Base-by-base conservation (phyloP, 2,329 filamentous ascomycete genomes). In the Penicillium nordicum region DNA sequence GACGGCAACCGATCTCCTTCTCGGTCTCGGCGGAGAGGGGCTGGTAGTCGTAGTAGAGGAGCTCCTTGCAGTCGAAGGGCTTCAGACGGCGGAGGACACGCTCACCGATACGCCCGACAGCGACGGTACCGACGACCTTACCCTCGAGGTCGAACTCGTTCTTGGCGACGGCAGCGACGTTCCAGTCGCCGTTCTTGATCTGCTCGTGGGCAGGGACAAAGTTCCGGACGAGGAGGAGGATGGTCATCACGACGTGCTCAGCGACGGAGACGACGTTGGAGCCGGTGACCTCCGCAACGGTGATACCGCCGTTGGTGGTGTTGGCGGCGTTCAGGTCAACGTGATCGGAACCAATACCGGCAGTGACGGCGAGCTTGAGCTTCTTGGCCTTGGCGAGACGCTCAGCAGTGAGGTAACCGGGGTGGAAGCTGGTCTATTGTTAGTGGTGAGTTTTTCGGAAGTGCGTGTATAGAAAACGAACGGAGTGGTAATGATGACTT, bases 1-100 rank as follows among this genome's bases (percentile, higher is more conserved):
- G 87, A 71, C 91, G 85, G 85, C 88, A 92, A 76, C 93, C 93
- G 79, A 97, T 97, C 83, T 97, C 93, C 79, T 89, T 86, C 86
- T 97, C 92, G 69, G 86, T 82, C 82, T 96, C 92, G 59, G 90
- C 72, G 59, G 80, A 83, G 64, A 99, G 84, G 50, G 93, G 92
- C 84, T 99, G 94, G 88, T 99, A 99, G 82, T 99, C 94, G 76
- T 90, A 97, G 89, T 99, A 99, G 63, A 97, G 86, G 49, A 99
- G 86, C 84, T 97, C 93, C 88, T 96, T 96, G 90, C 94, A 99
- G 83, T 96, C 93, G 74, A 99, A 99, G 66, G 92, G 82, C 87
- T 95, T 96, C 71, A 99, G 88, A 66, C 94, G 88, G 77, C 93
- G 89, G 68, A 99, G 86, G 57, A 99, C 94, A 79, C 94, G 92